These are phyloP conservation scores for Mortierella sp. DNA, from an alignment of 371 early-diverging fungal genomes.

Conservation along the genomic window DNA sequence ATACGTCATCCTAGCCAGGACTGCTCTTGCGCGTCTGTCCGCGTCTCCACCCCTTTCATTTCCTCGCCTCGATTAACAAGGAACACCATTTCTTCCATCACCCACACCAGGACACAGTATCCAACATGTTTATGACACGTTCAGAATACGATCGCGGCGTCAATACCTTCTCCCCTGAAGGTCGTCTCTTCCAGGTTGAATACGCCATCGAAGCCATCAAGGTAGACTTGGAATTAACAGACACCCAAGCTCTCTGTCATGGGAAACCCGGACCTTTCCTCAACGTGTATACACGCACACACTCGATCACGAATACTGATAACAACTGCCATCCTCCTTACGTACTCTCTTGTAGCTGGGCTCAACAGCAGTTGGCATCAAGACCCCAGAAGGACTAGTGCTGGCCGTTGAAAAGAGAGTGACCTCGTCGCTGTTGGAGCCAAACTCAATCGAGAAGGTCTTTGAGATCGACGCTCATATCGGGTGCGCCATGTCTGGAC, in stretches of 20 bases:
- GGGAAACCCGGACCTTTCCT: not conserved
- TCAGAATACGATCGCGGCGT: conserved; percentile 99
- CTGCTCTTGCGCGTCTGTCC: too few relatives aligned
- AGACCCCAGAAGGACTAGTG: conserved; percentile 92
- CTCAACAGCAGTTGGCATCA: conserved; percentile 97
- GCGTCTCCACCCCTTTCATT: too few relatives aligned
- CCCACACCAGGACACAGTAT: not conserved
- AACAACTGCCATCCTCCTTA: too few relatives aligned
- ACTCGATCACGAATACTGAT: too few relatives aligned
- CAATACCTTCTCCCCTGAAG: conserved; percentile 99
- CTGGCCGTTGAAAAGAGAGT: conserved; percentile 98
- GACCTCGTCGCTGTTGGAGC: conserved; percentile 91
- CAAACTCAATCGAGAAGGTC: conserved; percentile 96
- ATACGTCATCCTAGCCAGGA: too few relatives aligned
- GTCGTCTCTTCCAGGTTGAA: conserved; percentile 99
- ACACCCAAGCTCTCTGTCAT: too few relatives aligned
- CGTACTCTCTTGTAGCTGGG: too few relatives aligned
- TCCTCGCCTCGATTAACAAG: too few relatives aligned
- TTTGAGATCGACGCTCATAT: conserved; percentile 95
- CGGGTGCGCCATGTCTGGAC: conserved; percentile 97
- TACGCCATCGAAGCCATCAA: conserved; percentile 99
- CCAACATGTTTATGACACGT: conserved; percentile 76
- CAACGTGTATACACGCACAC: too few relatives aligned
- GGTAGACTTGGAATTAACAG: too few relatives aligned
- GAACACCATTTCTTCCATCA: not conserved